phyloP scores from a whole-genome alignment of 331 rosid genomes.

The Malus hybrid region DNA sequence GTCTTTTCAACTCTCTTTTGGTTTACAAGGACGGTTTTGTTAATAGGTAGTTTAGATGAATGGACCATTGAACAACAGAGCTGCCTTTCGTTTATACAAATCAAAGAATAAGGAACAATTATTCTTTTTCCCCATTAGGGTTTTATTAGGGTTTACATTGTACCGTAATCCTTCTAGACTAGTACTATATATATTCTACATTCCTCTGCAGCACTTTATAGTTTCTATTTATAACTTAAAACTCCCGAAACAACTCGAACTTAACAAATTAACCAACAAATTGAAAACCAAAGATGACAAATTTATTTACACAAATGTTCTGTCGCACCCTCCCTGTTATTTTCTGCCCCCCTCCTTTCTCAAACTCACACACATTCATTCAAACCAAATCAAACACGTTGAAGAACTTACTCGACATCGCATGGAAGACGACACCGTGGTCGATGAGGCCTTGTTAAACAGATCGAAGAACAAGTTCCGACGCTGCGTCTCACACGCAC shows the following conservation, averaged over 20 bases:
- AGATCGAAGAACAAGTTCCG: constrained; percentile 5
- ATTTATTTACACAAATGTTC: not conserved
- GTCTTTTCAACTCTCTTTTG: too few species aligned
- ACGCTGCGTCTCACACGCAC: constrained; percentile 42
- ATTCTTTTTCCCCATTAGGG: too few species aligned
- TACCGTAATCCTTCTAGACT: not conserved
- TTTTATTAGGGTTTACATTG: too few species aligned
- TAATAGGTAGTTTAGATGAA: too few species aligned
- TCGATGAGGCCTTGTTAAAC: constrained; percentile 14
- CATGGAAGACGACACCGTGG: not conserved
- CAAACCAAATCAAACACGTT: not conserved
- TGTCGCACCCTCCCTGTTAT: not conserved
- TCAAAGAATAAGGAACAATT: not conserved
- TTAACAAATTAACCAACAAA: not conserved
- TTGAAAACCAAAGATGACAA: not conserved
- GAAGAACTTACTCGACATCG: not conserved
- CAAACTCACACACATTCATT: not conserved
- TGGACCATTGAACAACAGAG: not conserved
- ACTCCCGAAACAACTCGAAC: not conserved
- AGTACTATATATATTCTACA: not conserved
- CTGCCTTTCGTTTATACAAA: not conserved
- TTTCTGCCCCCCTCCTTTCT: not conserved
- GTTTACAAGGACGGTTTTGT: too few species aligned
- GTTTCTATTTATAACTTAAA: not conserved
- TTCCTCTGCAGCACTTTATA: not conserved